Percentiles rank a stretch among this genome's conserved stretches.
Conservation (phyloP, 116 monocot genomes). For the Zostera marina region DNA sequence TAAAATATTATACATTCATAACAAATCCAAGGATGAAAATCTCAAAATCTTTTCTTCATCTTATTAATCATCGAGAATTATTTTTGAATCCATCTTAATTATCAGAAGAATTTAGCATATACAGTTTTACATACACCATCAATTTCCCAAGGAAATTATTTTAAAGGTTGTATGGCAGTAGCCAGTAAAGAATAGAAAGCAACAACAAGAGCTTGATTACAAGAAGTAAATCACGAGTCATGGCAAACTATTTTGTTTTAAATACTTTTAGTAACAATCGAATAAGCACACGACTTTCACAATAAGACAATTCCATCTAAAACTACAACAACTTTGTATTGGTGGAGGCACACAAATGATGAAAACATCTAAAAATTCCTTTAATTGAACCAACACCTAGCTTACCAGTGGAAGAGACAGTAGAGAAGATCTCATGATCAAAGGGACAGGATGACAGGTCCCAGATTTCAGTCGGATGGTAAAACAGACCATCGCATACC, state of each 20-base stretch:
- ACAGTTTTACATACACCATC: background rate
- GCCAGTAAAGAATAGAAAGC: background rate
- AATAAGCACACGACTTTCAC: background rate
- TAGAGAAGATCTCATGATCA: conserved; percentile 71
- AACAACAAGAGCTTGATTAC: background rate
- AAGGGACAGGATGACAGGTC: conserved; percentile 89
- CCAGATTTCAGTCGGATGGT: conserved; percentile 90
- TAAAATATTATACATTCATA: too few relatives aligned
- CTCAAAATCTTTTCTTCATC: background rate
- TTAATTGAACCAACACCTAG: background rate
- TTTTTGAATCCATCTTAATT: too few relatives aligned
- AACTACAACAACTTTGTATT: background rate
- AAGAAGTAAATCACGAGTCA: background rate
- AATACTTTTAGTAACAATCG: background rate
- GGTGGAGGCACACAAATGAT: background rate
- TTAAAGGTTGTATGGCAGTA: background rate
- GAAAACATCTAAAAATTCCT: background rate
- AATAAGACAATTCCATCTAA: too few relatives aligned
- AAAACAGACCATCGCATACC: conserved; percentile 86
- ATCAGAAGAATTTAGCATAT: background rate
- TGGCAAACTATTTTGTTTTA: background rate
- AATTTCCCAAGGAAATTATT: background rate
- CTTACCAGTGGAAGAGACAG: conserved; percentile 78
- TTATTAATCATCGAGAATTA: background rate
- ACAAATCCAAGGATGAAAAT: too few relatives aligned